Evolutionary conservation across 2,329 filamentous ascomycete species (phyloP), one percentile per base, ranked within the genome.

Genomic region (Cordyceps pruinosa): DNA sequence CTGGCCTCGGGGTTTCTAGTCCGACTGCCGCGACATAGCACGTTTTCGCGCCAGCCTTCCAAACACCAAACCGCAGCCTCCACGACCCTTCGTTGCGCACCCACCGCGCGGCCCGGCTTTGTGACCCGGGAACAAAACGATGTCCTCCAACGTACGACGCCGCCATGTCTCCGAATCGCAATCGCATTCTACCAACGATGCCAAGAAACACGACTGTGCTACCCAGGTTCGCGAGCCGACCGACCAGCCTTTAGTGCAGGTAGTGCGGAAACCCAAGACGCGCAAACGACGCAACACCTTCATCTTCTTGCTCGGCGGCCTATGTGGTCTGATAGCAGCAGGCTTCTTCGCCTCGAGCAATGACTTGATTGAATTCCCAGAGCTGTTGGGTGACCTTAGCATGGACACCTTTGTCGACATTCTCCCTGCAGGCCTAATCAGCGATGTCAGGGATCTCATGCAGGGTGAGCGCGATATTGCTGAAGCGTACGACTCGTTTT

Each of bases 401-500:
- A 82, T 99, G 73, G 92, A 97, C 63, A 87, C 84, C 60, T 73
- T 97, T 58, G 79, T 96, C 57, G 94, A 97, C 71, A 90, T 89
- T 1, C 79, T 99, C 37, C 94, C 94, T 0, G 89, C 90, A 3
- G 88, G 89, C 7, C 83, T 99, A 61, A 78, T 97, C 30, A 87
- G 82, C 66, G 94, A 97, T 72, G 89, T 93, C 67, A 86, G 85
- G 64, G 89, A 96, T 66, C 77, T 97, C 60, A 84, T 94, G 70
- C 89, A 90, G 76, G 86, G 88, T 66, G 92, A 97, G 73, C 87
- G 90, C 63, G 90, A 95, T 64, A 74, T 79, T 44, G 83, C 90
- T 44, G 87, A 96, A 62, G 88, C 88, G 66, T 96, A 96, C 73
- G 94, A 99, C 75, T 89, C 92, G 6, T 99, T 99, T 68, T 84